Evolutionary conservation across 116 monocot genomes (phyloP), one percentile per base, ranked within the genome.

Genomic region (Iris pallida): DNA sequence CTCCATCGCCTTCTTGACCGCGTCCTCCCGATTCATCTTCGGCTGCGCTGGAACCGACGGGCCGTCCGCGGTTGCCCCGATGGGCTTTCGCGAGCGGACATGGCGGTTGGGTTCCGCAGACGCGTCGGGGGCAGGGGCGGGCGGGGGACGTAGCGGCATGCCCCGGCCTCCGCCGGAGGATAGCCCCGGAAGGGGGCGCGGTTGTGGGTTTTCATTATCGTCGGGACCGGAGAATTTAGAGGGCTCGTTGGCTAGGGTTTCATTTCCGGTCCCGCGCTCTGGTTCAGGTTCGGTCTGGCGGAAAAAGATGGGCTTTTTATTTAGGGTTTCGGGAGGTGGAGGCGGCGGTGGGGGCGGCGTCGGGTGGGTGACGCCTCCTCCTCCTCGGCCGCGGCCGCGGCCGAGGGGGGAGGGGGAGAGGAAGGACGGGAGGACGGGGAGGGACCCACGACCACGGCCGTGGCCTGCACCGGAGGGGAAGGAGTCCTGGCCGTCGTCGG

Each of bases 151-250:
- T 16, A 9, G 54, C 4, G 79, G 77, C 65, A 73, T 82, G 6
- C 89, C 89, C 16, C 89, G 76, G 51, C 89, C 89, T 0, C 74
- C 53, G 7, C 75, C 83, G 8, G 87, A 44, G 8, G 52, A 30
- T 12, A 52, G 13, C 49, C 78, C 69, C 0, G 68, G 15, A 16
- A 73, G 7, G 8, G 18, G 55, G 59, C 1, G 2, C 4, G 75
- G 69, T 6, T 68, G 55, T 5, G 69, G n/a, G 13, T 17, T 42
- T 67, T 7, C 11, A 13, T 51, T 51, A 51, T 51, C 30, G n/a
- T n/a, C n/a, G n/a, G n/a, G n/a, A n/a, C n/a, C n/a, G n/a, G n/a
- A n/a, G n/a, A n/a, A n/a, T n/a, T n/a, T n/a, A 0, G 20, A 0
- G 46, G 53, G 18, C 43, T 55, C 64, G 7, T 53, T 49, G n/a